Base-by-base conservation (phyloP, 1,284 basidiomycete species). In the Moesziomyces aphidis region DNA sequence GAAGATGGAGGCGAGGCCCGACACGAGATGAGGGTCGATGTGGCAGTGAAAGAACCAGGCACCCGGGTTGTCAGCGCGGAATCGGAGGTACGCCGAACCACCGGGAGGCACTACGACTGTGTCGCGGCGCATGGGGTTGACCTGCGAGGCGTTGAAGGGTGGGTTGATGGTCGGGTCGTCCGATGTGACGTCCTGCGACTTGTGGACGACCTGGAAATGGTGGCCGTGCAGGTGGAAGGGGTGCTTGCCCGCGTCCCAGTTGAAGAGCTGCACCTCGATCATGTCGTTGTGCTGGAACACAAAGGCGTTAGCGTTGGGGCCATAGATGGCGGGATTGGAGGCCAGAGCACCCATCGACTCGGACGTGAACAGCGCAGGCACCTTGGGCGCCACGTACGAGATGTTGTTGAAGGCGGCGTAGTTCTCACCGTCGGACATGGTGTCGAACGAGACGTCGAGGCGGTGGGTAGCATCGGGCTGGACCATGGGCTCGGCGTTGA, bases 121-220 rank as follows among this genome's bases (percentile, higher is more conserved):
- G 60, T 87, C 86, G n/a, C 86, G 73, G 5, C 86, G 74, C 52
- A 85, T 66, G 0, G 86, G 86, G 68, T 86, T 86, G 23, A 58
- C 83, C 70, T 24, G 85, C 76, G 85, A 97, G 93, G 57, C 94
- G 51, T 89, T 86, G 58, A 92, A 85, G 0, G 92, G 90, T 19
- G 94, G 95, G 86, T 97, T 97, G 62, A 94, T 87, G 4, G 86
- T 79, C 0, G 91, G 89, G 85, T 97, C 92, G 78, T 88, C 85
- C 0, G 93, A 94, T 0, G 90, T 90, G n/a, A 97, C 86, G 4
- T 92, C 90, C 11, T 93, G 89, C 46, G 90, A 86, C 48, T 77
- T 43, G 79, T 93, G 90, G 39, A 93, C 87, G 34, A 81, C 78
- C 48, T 85, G 82, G 51, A 84, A 43, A 24, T 61, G 31, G 69